Evolutionary conservation across 2,329 filamentous ascomycete species (phyloP).

Genomic region (Paraphoma sp.): DNA sequence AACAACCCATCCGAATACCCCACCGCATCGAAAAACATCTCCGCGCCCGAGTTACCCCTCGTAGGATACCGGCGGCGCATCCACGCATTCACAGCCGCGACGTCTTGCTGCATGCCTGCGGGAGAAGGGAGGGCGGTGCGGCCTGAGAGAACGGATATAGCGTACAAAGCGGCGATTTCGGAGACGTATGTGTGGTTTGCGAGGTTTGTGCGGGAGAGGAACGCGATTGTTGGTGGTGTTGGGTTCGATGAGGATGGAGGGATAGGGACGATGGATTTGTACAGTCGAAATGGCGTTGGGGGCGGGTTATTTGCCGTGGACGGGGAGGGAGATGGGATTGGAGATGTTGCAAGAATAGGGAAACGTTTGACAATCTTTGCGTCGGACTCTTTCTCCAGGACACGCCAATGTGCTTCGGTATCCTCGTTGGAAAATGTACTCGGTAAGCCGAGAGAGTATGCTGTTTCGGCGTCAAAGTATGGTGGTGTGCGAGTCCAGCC

Average conservation of each 20-base stretch:
- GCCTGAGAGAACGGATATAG: not conserved
- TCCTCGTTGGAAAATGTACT: too few relatives aligned
- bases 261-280: conserved; percentile 15
- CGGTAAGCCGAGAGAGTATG: too few relatives aligned
- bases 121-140: not conserved
- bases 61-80: not conserved
- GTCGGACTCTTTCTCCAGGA: too few relatives aligned
- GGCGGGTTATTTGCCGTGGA: not conserved
- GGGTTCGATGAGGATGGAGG: conserved; percentile 23
- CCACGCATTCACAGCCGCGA: not conserved
- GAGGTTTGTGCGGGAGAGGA: not conserved
- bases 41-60: conserved; percentile 12
- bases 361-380: too few relatives aligned
- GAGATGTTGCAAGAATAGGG: too few relatives aligned
- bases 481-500: too few relatives aligned
- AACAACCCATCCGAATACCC: conserved; percentile 13
- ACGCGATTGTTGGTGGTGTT: conserved; percentile 24
- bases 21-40: conserved; percentile 12
- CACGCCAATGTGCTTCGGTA: too few relatives aligned
- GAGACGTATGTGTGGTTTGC: not conserved
- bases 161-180: not conserved
- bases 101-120: not conserved
- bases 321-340: too few relatives aligned
- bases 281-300: not conserved
- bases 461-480: too few relatives aligned